These are phyloP conservation scores for Colletotrichum spaethianum DNA, from an alignment of 2,329 filamentous ascomycete species.

Conservation along the genomic window DNA sequence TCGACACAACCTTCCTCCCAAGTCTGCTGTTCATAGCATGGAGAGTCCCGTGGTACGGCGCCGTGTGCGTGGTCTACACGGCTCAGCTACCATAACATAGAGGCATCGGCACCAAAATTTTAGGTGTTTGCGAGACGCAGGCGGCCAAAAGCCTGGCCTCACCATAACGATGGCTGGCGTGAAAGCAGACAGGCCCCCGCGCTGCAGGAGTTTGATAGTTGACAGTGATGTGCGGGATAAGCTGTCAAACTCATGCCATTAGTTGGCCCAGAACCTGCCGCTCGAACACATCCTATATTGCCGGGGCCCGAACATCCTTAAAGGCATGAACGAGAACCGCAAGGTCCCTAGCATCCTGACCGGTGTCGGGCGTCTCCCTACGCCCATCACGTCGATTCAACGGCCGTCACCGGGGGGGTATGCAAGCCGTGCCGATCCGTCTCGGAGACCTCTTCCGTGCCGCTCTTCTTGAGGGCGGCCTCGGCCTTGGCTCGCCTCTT, in stretches of 20 bases:
- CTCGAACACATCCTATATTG: background rate
- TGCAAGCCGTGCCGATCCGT: background rate
- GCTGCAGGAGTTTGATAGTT: background rate
- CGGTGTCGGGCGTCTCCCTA: background rate
- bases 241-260: background rate
- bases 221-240: background rate
- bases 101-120: background rate
- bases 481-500: conserved; percentile 68
- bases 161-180: background rate
- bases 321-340: background rate
- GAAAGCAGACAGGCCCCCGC: too few species aligned
- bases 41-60: background rate
- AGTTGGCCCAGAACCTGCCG: background rate
- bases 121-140: background rate
- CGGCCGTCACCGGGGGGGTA: background rate
- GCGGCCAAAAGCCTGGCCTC: background rate
- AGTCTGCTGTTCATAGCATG: background rate
- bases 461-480: conserved; percentile 50
- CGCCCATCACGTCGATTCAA: conserved; percentile 22
- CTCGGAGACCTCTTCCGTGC: conserved; percentile 31
- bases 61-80: background rate
- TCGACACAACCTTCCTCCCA: background rate
- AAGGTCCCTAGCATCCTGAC: background rate
- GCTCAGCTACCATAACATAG: background rate
- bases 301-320: background rate